Evolutionary conservation across 768 basidiomycete species (phyloP).

Genomic region (Pleurotus giganteus): DNA sequence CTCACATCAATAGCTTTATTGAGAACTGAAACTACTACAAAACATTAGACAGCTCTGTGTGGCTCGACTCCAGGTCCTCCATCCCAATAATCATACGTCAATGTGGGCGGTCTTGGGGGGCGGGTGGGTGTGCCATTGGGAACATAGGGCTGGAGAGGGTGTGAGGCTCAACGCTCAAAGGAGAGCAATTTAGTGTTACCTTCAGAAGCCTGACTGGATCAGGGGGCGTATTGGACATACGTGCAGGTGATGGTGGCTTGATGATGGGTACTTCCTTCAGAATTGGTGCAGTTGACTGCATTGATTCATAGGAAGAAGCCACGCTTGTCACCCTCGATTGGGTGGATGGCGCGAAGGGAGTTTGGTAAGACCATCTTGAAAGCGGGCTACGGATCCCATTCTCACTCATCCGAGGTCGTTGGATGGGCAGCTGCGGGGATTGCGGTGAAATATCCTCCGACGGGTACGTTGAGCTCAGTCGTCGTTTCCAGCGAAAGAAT

Average conservation of each 20-base stretch:
- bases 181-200: background rate
- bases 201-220: background rate
- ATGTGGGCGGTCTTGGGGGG: constrained; percentile 5
- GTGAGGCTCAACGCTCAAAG: background rate
- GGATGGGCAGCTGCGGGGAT: constrained; percentile 22
- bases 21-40: background rate
- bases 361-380: constrained; percentile 8
- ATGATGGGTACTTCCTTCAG: constrained; percentile 8
- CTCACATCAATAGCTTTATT: background rate
- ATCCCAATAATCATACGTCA: constrained; percentile 8
- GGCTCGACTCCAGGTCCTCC: background rate
- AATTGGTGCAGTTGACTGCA: constrained; percentile 6
- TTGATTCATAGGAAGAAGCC: constrained; percentile 6
- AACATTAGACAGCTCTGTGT: background rate
- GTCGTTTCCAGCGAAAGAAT: constrained; percentile 24
- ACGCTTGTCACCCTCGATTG: constrained; percentile 7
- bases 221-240: background rate
- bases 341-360: constrained; percentile 16
- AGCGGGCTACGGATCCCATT: background rate
- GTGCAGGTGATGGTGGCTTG: constrained; percentile 8
- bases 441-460: constrained; percentile 25
- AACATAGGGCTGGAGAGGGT: constrained; percentile 7
- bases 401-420: constrained; percentile 14
- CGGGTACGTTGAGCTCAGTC: constrained; percentile 30
- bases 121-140: constrained; percentile 9